Evolutionary conservation across 495 filamentous ascomycete genomes (phyloP).

Genomic region (Daldinia caldariorum): DNA sequence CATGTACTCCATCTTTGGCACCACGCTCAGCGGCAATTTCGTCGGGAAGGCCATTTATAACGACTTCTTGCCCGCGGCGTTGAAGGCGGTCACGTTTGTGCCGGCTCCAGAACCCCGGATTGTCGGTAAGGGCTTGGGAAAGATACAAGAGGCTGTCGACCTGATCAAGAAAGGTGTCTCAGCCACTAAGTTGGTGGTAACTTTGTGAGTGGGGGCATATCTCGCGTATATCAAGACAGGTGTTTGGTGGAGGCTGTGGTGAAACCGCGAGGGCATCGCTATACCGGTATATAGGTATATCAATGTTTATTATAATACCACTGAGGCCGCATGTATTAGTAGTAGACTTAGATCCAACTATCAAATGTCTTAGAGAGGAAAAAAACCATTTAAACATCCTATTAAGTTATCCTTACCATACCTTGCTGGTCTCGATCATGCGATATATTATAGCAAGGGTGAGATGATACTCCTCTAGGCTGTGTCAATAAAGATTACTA

Average conservation of each 20-base stretch:
- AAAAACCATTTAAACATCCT: not conserved
- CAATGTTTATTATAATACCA: not conserved
- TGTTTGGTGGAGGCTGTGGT: not conserved
- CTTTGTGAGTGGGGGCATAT: conserved; percentile 25
- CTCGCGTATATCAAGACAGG: conserved; percentile 1
- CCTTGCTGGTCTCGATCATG: not conserved
- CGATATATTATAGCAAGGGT: not conserved
- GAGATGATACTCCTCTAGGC: not conserved
- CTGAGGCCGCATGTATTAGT: not conserved
- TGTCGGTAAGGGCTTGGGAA: conserved; percentile 32
- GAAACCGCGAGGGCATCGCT: conserved; percentile 3
- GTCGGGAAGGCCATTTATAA: conserved; percentile 48
- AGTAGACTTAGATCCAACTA: not conserved
- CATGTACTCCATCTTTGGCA: conserved; percentile 38
- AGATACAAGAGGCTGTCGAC: conserved; percentile 40
- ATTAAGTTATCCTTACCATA: not conserved
- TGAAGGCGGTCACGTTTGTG: conserved; percentile 29
- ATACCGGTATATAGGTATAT: conserved; percentile 18
- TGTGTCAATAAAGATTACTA: not conserved
- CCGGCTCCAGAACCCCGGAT: conserved; percentile 31
- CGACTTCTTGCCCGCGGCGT: conserved; percentile 33
- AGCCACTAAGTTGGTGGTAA: conserved; percentile 56
- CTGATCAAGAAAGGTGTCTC: conserved; percentile 52
- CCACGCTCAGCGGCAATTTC: conserved; percentile 40
- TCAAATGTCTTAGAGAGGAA: not conserved